Evolutionary conservation across 768 basidiomycete genomes (phyloP).

Genomic region (Calvatia gigantea): DNA sequence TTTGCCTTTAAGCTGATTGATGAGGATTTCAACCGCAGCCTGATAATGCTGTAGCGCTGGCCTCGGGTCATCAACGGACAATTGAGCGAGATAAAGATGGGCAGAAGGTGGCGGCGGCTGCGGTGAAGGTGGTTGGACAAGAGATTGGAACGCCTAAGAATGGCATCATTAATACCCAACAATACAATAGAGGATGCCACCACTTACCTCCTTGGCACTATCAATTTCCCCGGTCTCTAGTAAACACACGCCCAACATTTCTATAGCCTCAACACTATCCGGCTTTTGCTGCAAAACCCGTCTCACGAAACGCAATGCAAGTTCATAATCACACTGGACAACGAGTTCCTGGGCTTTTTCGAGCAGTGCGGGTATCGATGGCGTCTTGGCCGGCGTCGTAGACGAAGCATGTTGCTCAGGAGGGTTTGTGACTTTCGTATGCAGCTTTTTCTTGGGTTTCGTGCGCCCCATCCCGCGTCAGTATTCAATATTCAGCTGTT

Average conservation of each 20-base stretch:
- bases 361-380: conserved; percentile 52
- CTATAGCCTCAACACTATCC: conserved; percentile 63
- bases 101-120: conserved; percentile 78
- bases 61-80: conserved; percentile 73
- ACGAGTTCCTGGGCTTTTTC: conserved; percentile 81
- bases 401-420: conserved; percentile 18
- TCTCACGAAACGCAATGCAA: conserved; percentile 69
- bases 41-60: conserved; percentile 73
- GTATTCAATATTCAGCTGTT: neutral
- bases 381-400: conserved; percentile 24
- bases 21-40: conserved; percentile 71
- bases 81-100: conserved; percentile 86
- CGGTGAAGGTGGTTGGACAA: conserved; percentile 62
- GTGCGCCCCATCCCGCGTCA: conserved; percentile 48
- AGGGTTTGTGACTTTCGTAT: conserved; percentile 29
- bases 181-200: neutral
- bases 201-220: conserved; percentile 59
- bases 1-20: conserved; percentile 71
- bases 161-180: neutral
- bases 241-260: conserved; percentile 76
- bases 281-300: conserved; percentile 66
- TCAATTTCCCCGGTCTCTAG: conserved; percentile 79
- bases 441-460: conserved; percentile 43
- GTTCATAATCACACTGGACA: conserved; percentile 79
- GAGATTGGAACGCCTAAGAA: conserved; percentile 54